A percentile compares a stretch with the other conserved stretches of the same genome.
Evolutionary conservation across 345 rosid species (phyloP).

Genomic region (Eucalyptus decipiens): DNA sequence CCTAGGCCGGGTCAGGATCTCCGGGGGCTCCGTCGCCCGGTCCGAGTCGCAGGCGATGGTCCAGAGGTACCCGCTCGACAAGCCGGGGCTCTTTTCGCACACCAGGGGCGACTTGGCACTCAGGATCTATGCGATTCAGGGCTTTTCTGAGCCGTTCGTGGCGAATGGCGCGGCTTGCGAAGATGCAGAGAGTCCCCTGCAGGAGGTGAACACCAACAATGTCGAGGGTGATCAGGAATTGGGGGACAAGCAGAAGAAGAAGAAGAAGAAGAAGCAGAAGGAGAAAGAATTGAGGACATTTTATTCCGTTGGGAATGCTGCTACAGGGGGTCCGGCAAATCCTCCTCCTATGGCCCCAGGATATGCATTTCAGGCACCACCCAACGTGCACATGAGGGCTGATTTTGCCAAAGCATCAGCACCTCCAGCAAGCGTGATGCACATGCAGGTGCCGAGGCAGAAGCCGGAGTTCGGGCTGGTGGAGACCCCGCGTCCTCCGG

Average conservation of each 20-base stretch:
- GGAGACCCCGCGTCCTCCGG: constrained; percentile 83
- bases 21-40: constrained; percentile 44
- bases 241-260: constrained; percentile 9
- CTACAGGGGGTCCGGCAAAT: neutral
- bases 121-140: constrained; percentile 13
- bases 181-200: constrained; percentile 5
- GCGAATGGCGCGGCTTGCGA: neutral
- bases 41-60: constrained; percentile 47
- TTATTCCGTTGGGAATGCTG: constrained; percentile 50
- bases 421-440: constrained; percentile 24
- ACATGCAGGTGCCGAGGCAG: constrained; percentile 55
- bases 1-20: constrained; percentile 76
- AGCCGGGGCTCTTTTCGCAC: constrained; percentile 64
- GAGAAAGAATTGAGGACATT: constrained; percentile 67
- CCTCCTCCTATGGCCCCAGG: neutral
- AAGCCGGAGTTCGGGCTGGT: constrained; percentile 57
- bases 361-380: neutral
- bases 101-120: constrained; percentile 69
- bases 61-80: constrained; percentile 79
- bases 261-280: constrained; percentile 21
- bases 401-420: constrained; percentile 38
- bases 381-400: constrained; percentile 15
- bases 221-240: constrained; percentile 1
- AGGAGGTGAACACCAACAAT: constrained; percentile 11
- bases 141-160: neutral